Percentiles rank a stretch among this genome's conserved stretches.
Conservation (phyloP, 495 filamentous ascomycete species). For the Penicillium antarcticum region DNA sequence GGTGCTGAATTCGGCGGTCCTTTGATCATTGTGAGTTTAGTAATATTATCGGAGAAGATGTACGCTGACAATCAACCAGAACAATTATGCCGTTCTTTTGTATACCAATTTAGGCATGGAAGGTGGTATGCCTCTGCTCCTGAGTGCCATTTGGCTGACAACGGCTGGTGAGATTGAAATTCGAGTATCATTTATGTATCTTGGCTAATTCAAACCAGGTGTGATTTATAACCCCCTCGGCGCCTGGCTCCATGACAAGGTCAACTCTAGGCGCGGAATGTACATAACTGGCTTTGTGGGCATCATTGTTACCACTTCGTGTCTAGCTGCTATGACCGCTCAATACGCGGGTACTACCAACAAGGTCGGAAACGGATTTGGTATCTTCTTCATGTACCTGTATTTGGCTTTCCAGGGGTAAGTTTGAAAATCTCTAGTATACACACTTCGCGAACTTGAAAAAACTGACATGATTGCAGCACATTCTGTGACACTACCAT, state of each 20-base stretch:
- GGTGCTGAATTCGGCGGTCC: slow-evolving; percentile 38
- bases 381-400: slow-evolving; percentile 48
- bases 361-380: slow-evolving; percentile 41
- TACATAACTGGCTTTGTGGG: slow-evolving; percentile 42
- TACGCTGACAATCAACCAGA: slow-evolving; percentile 15
- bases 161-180: slow-evolving; percentile 29
- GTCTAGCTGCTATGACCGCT: slow-evolving; percentile 40
- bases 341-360: slow-evolving; percentile 42
- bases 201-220: slow-evolving; percentile 18
- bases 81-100: slow-evolving; percentile 50
- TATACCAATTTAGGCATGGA: slow-evolving; percentile 45
- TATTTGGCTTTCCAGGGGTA: slow-evolving; percentile 43
- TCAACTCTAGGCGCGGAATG: slow-evolving; percentile 45
- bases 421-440: background rate
- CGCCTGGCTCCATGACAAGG: slow-evolving; percentile 43
- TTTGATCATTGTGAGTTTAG: slow-evolving; percentile 30
- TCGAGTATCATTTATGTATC: background rate
- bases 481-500: slow-evolving; percentile 49
- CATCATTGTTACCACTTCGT: slow-evolving; percentile 34
- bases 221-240: slow-evolving; percentile 46
- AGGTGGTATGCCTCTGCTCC: slow-evolving; percentile 43
- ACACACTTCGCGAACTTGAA: background rate
- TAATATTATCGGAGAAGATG: background rate
- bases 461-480: slow-evolving; percentile 14
- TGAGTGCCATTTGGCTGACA: slow-evolving; percentile 47